These are phyloP conservation scores for Tylopilus sp. DNA, from an alignment of 768 basidiomycete species.

Conservation along the genomic window DNA sequence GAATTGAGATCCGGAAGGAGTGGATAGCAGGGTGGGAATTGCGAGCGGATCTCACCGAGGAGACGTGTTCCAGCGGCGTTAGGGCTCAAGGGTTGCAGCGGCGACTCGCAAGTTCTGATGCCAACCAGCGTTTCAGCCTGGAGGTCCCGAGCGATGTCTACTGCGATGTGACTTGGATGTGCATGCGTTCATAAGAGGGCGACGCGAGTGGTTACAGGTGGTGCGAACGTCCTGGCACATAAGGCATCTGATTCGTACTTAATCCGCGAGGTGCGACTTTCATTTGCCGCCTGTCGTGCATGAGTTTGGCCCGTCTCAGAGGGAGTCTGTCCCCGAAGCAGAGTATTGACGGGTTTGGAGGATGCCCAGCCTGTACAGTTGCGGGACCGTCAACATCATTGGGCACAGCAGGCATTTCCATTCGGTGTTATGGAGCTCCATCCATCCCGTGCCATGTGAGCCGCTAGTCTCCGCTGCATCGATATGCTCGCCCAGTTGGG, in stretches of 20 bases:
- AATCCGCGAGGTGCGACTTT: neutral
- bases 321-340: neutral
- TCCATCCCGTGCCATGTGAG: slow-evolving; percentile 19
- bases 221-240: neutral
- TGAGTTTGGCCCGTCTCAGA: neutral
- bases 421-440: slow-evolving; percentile 5
- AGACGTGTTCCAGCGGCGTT: slow-evolving; percentile 21
- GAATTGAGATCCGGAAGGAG: slow-evolving; percentile 23
- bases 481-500: neutral
- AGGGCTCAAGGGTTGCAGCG: slow-evolving; percentile 5
- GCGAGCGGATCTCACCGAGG: slow-evolving; percentile 28
- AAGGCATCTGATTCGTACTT: neutral
- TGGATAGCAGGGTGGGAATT: slow-evolving; percentile 11
- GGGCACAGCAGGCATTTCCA: neutral
- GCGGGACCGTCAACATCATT: slow-evolving; percentile 18
- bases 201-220: neutral
- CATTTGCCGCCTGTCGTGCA: slow-evolving; percentile 6
- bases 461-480: slow-evolving; percentile 21
- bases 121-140: slow-evolving; percentile 19
- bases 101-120: neutral
- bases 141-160: slow-evolving; percentile 1
- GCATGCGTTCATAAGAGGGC: neutral
- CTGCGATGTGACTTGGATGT: slow-evolving; percentile 10
- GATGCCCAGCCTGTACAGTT: neutral
- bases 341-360: too few species aligned